Base-by-base conservation (phyloP, 352 stramenopile genomes). In the Pythium plurisporium region DNA sequence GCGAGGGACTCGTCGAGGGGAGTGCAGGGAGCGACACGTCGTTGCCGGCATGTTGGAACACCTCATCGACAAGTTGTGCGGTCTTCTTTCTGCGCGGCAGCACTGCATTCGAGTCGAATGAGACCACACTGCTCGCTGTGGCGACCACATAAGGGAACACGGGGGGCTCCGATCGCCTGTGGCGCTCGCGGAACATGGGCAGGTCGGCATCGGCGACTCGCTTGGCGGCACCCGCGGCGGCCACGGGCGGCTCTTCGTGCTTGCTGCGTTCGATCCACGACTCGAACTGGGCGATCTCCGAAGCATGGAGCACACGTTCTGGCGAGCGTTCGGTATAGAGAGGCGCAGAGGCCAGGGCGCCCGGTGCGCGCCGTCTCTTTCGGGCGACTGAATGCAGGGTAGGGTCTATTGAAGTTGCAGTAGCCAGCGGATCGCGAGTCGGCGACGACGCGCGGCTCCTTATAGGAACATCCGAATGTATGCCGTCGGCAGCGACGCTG, bases 141-240 rank as follows among this genome's bases (percentile, higher is more conserved):
- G 50, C 9, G 2, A 19, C 10, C 26, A 52, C 34, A 6, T 42
- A 11, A 31, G 63, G 55, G 17, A 64, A 50, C 8, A 66, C 42
- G 10, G 53, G 47, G 3, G 55, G 57, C 11, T 66, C 30, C 11
- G 62, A 52, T n/a, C n/a, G n/a, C 7, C 67, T 51, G 11, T 65
- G 59, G 8, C 65, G 56, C 12, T 67, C 67, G 26, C 72, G 66
- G 65, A 89, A 87, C 76, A 89, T 89, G 25, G 36, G 59, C 19
- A 89, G 41, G 27, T 79, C 73, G 20, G 34, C 69, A 43, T 89
- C 74, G 0, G 51, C 55, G 0, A 67, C 41, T 12, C 58, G 63
- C 57, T 78, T 80, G 10, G 70, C 76, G 19, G 74, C 69, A 30
- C 76, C 79, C 47, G 79, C 76, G 17, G 67, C 67, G 15, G 51